Evolutionary conservation across 805 yeast species (phyloP), one percentile per base, ranked within the genome.

Genomic region (Metschnikowia santaceciliae): DNA sequence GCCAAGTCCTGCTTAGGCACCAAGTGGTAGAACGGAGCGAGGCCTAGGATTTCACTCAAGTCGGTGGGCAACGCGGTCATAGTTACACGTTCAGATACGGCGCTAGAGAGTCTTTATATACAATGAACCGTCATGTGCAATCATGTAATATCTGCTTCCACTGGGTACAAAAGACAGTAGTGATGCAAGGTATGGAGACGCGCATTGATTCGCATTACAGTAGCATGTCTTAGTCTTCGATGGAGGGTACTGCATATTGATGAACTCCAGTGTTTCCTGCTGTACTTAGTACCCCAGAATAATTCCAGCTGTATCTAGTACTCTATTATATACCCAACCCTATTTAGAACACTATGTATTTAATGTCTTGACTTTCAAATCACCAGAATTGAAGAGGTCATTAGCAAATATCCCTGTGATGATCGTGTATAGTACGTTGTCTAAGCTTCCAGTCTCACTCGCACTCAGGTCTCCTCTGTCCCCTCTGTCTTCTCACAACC

Each of bases 1-100:
- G 57, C 52, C 32, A 58, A 45, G 23, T 57, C 61, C 37, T 57
- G 59, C 39, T 45, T 53, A 2, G 61, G 61, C 8, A 55, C 46
- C 44, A 58, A 47, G 32, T 58, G 56, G 36, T 42, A 46, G 10
- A 57, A 23, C 3, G 61, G 59, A 2, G 54, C 35, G 14, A 52
- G 52, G 30, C 53, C 59, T 1, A 58, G 51, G 17, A 57, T 46
- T 35, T 57, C 56, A 8, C 48, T 43, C 30, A 58, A 39, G 26
- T 52, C 39, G 3, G 36, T 47, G n/a, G 53, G 45, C n/a, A 44
- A 36, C 22, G n/a, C 34, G 6, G 20, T 34, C 47, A 44, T 44
- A n/a, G 22, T 33, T 30, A 22, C 38, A 42, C 43, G 37, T 19
- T 33, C 11, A 13, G 20, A 32, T 42, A n/a, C 38, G 22, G 46